phyloP scores from a whole-genome alignment of 176 grass and related monocot species.

The Rhipidocladum racemiflorum region DNA sequence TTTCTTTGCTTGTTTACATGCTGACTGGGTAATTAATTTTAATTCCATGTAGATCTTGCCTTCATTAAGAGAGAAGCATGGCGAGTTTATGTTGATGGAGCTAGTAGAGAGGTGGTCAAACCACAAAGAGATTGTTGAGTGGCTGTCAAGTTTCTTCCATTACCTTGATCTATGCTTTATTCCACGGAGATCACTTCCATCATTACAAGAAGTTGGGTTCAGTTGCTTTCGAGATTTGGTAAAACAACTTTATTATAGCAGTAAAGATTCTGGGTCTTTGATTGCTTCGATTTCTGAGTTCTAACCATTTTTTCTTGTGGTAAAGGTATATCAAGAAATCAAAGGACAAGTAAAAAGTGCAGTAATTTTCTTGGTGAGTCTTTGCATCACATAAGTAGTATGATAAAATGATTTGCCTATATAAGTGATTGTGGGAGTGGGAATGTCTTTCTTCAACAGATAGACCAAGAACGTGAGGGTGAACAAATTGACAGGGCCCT shows the following conservation, averaged over 20 bases:
- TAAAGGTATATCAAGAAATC: slow-evolving; percentile 74
- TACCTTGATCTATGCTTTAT: slow-evolving; percentile 75
- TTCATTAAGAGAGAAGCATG: slow-evolving; percentile 72
- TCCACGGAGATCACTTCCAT: slow-evolving; percentile 35
- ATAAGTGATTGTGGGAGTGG: slow-evolving; percentile 7
- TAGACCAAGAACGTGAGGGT: slow-evolving; percentile 72
- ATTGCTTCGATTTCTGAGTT: not conserved
- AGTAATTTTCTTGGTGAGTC: slow-evolving; percentile 71
- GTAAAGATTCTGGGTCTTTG: not conserved
- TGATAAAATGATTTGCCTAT: slow-evolving; percentile 18
- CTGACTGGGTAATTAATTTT: not conserved
- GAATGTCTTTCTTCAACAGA: slow-evolving; percentile 44
- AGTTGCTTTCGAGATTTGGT: slow-evolving; percentile 74
- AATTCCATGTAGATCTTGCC: slow-evolving; percentile 62
- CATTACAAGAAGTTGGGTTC: slow-evolving; percentile 61
- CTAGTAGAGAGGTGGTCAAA: slow-evolving; percentile 72
- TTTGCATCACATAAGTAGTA: slow-evolving; percentile 12
- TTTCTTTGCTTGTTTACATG: not conserved
- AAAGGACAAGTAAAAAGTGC: slow-evolving; percentile 79
- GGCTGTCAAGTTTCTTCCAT: slow-evolving; percentile 65
- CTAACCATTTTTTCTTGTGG: slow-evolving; percentile 34
- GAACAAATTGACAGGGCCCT: slow-evolving; percentile 74
- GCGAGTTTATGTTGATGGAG: slow-evolving; percentile 83
- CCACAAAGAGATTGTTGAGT: slow-evolving; percentile 76
- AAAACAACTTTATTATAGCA: slow-evolving; percentile 14